Conservation (phyloP, 257 asterid species). For the Datura wrightii region DNA sequence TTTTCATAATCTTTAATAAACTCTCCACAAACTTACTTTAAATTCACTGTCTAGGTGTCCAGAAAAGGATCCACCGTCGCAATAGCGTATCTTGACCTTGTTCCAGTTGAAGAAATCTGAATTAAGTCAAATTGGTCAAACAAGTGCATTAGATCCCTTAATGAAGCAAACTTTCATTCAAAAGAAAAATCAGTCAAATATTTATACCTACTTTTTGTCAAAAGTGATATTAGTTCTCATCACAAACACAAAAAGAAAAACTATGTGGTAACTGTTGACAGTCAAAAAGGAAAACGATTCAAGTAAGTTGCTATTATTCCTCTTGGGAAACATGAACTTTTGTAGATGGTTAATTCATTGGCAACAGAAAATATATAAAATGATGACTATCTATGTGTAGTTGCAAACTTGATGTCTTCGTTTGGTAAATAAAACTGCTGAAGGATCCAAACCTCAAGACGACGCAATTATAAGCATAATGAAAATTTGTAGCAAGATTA, state of each 20-base stretch:
- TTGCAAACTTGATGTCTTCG: neutral
- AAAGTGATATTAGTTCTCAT: neutral
- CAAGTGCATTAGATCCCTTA: constrained; percentile 26
- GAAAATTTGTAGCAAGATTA: neutral
- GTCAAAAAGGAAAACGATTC: neutral
- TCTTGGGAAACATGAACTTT: neutral
- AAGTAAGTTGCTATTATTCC: constrained; percentile 24
- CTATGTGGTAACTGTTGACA: neutral
- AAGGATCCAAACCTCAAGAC: neutral
- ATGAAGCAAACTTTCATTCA: constrained; percentile 14
- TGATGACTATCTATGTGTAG: constrained; percentile 14
- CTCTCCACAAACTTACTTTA: constrained; percentile 57
- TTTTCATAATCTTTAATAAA: constrained; percentile 30
- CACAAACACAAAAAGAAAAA: constrained; percentile 13
- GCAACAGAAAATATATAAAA: constrained; percentile 2
- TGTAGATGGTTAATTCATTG: neutral
- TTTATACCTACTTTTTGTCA: neutral
- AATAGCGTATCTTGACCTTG: constrained; percentile 82
- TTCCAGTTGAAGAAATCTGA: constrained; percentile 95
- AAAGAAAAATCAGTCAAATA: neutral
- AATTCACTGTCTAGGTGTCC: constrained; percentile 77
- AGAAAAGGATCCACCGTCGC: constrained; percentile 93
- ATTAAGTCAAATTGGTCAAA: constrained; percentile 31
- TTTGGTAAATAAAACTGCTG: neutral
- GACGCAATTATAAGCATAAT: neutral